A percentile compares a stretch with the other conserved stretches of the same genome.
These are phyloP conservation scores for Torrubiellomyces zombiae DNA, from an alignment of 2,329 filamentous ascomycete genomes.

Conservation along the genomic window DNA sequence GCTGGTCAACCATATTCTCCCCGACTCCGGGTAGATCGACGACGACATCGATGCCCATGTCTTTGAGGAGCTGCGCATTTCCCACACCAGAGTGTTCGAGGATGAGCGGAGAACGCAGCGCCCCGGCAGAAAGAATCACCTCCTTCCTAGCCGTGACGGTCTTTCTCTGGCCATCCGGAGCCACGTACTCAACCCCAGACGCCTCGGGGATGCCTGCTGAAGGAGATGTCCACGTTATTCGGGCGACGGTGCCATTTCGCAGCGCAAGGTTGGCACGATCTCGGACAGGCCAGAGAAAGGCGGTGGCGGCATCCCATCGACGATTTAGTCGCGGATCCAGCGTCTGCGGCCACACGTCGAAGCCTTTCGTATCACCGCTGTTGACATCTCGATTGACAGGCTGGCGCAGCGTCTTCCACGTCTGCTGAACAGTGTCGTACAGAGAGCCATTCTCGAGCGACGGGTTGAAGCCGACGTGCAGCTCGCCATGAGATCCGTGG, in stretches of 20 bases:
- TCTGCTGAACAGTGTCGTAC: conserved; percentile 10
- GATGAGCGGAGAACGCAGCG: conserved; percentile 33
- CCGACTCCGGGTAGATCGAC: conserved; percentile 33
- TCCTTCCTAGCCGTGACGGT: conserved; percentile 25
- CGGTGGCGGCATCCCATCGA: conserved; percentile 23
- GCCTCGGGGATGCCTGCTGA: conserved; percentile 8
- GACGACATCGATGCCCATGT: conserved; percentile 23
- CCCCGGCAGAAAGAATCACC: conserved; percentile 29
- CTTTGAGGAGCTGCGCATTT: conserved; percentile 20
- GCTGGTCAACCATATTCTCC: conserved; percentile 35
- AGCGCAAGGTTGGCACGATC: conserved; percentile 20
- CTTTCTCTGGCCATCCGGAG: conserved; percentile 16
- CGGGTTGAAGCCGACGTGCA: conserved; percentile 20
- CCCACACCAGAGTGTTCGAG: conserved; percentile 38
- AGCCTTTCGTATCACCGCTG: conserved; percentile 20
- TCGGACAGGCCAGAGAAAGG: conserved; percentile 23
- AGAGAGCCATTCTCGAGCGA: conserved; percentile 17
- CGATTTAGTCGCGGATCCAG: conserved; percentile 18
- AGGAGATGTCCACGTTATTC: conserved; percentile 12
- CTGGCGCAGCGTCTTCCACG: conserved; percentile 18
- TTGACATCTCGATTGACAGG: conserved; percentile 20
- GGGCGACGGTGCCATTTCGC: conserved; percentile 19
- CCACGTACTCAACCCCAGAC: conserved; percentile 19
- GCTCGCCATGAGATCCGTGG: conserved; percentile 18
- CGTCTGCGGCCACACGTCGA: conserved; percentile 21